A percentile compares a stretch with the other conserved stretches of the same genome.
Conservation (phyloP, 148 eudicot species). For the Arctostaphylos glauca region DNA sequence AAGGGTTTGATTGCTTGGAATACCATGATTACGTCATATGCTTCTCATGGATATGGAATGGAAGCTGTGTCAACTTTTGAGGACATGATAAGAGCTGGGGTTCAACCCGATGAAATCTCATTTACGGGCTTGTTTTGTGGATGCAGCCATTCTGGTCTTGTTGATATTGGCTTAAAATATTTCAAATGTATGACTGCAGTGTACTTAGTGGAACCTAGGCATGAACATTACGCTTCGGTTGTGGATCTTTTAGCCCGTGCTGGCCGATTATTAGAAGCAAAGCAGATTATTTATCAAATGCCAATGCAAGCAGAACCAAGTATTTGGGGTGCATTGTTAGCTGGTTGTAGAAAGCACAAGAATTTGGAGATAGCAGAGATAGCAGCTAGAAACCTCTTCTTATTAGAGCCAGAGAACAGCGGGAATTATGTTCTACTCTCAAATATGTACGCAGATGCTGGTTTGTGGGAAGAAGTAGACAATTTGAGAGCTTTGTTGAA, state of each 20-base stretch:
- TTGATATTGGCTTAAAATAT: conserved; percentile 37
- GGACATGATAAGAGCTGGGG: conserved; percentile 38
- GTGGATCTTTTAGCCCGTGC: conserved; percentile 54
- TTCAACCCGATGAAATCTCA: conserved; percentile 47
- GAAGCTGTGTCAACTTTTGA: conserved; percentile 47
- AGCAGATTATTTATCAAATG: conserved; percentile 34
- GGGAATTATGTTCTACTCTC: conserved; percentile 51
- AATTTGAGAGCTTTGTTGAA: conserved; percentile 30
- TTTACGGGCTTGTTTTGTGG: conserved; percentile 53
- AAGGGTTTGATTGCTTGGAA: conserved; percentile 51
- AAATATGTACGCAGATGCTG: conserved; percentile 57
- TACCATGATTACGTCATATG: conserved; percentile 47
- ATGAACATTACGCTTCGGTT: conserved; percentile 52
- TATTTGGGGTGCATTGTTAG: conserved; percentile 51
- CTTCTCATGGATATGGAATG: conserved; percentile 47
- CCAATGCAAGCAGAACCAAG: conserved; percentile 51
- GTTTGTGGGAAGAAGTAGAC: conserved; percentile 48
- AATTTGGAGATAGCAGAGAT: conserved; percentile 48
- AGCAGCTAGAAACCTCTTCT: conserved; percentile 41
- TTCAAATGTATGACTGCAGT: conserved; percentile 34
- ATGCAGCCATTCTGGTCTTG: conserved; percentile 55
- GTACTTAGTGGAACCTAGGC: conserved; percentile 29
- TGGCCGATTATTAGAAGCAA: conserved; percentile 45
- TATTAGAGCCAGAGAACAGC: conserved; percentile 43
- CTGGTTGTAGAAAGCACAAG: conserved; percentile 36